Evolutionary conservation across 495 filamentous ascomycete species (phyloP).

Genomic region (Rhypophila decipiens): DNA sequence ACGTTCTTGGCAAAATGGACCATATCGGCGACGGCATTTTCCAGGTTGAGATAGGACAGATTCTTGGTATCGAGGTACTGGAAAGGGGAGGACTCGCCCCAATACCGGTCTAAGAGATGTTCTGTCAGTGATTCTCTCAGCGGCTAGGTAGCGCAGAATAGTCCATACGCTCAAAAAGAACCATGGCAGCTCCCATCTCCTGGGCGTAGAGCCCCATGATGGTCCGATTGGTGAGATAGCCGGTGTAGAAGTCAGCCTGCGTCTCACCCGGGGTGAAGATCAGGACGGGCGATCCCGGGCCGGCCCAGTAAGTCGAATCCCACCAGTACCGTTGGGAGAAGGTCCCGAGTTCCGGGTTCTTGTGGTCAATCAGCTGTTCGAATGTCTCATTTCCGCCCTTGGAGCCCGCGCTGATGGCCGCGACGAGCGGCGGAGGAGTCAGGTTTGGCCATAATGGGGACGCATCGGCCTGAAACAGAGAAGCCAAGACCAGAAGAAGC

Average conservation of each 20-base stretch:
- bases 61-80: conserved; percentile 45
- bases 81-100: conserved; percentile 54
- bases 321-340: conserved; percentile 51
- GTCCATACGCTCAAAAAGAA: conserved; percentile 51
- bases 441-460: background rate
- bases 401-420: background rate
- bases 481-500: background rate
- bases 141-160: too few relatives aligned
- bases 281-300: conserved; percentile 50
- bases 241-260: conserved; percentile 39
- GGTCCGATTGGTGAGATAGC: conserved; percentile 43
- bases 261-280: conserved; percentile 53
- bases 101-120: conserved; percentile 50
- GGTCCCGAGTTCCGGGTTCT: conserved; percentile 44
- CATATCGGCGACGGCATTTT: conserved; percentile 53
- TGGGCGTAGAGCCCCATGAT: conserved; percentile 45
- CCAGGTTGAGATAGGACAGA: conserved; percentile 53
- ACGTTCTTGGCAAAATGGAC: conserved; percentile 54
- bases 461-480: background rate
- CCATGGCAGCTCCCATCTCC: conserved; percentile 44
- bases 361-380: conserved; percentile 49
- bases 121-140: too few relatives aligned
- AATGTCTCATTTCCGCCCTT: conserved; percentile 31
- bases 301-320: conserved; percentile 42
- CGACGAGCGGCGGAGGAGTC: conserved; percentile 1